Base-by-base conservation (phyloP, 2,329 filamentous ascomycete species). In the Drechslerella dactyloides region DNA sequence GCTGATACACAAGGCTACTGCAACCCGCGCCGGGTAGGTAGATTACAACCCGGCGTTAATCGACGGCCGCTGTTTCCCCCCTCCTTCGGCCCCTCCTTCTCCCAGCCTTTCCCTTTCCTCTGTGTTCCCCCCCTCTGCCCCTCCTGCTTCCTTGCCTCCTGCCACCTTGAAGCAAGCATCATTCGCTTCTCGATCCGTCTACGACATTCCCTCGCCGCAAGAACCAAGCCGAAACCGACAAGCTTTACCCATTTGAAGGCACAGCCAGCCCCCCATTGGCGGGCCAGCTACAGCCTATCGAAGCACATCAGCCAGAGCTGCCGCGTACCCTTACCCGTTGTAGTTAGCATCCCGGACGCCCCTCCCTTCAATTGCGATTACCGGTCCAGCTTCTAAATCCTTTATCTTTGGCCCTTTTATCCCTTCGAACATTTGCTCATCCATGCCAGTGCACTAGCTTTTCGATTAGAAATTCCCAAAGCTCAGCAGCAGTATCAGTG, bases 281-380 rank as follows among this genome's bases (percentile, higher is more conserved):
- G 21, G 37, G 51, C 51, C 40, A 53, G 52, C 51, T 50, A 27
- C 27, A 24, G 27, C 48, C 27, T 7, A 2, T 53, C 50, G 24
- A 53, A 51, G 50, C 23, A 11, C 11, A 30, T 2, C 30, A 53
- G 5, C 50, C 2, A 48, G 23, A 53, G 42, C 48, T 56, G 52
- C 57, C 55, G 68, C 60, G 50, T 65, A 52, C 48, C 24, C 55
- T 56, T 72, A 53, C 68, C 68, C 0, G 57, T 72, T 61, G 40
- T 17, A 72, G 60, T 44, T 72, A 72, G 66, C 60, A 62, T 48
- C 21, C 51, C 42, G 19, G 30, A 50, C 48, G 30, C 30, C 24
- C 40, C 17, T 53, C 50, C 50, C 50, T 53, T 30, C 6, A 30
- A 30, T 15, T 23, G 27, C 30, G 23, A 33, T 53, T 56, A 33